Conservation (phyloP, 768 basidiomycete species). For the Macrolepiota albuminosa region DNA sequence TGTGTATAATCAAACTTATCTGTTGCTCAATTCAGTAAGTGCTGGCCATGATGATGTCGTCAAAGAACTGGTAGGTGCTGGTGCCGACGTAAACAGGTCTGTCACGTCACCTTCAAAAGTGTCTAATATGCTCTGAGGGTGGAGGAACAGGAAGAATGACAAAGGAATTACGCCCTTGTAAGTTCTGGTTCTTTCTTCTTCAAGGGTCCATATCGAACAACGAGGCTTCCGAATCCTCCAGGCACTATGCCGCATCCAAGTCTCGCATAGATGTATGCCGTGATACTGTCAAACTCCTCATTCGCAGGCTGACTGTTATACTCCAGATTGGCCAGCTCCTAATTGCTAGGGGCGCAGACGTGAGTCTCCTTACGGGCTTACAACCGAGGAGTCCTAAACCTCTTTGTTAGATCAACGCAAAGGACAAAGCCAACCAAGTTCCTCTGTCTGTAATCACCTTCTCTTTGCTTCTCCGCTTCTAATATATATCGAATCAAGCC, state of each 20-base stretch:
- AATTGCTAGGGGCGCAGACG: constrained; percentile 87
- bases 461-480: constrained; percentile 20
- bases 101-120: constrained; percentile 17
- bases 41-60: constrained; percentile 76
- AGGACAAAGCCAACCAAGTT: constrained; percentile 88
- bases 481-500: constrained; percentile 40
- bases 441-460: constrained; percentile 59
- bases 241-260: constrained; percentile 93
- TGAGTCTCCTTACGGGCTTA: constrained; percentile 42
- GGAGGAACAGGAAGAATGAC: constrained; percentile 52
- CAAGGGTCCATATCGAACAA: constrained; percentile 10
- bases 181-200: constrained; percentile 24
- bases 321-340: constrained; percentile 81
- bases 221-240: constrained; percentile 27
- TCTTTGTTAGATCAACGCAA: constrained; percentile 77
- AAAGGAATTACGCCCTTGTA: constrained; percentile 85
- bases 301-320: constrained; percentile 24
- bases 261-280: constrained; percentile 71
- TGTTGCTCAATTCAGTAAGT: constrained; percentile 48
- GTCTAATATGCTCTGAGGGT: constrained; percentile 16
- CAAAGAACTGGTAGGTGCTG: constrained; percentile 73
- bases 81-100: constrained; percentile 70
- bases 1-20: constrained; percentile 12
- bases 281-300: constrained; percentile 20
- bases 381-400: constrained; percentile 26